A percentile compares a stretch with the other conserved stretches of the same genome.
phyloP scores from a whole-genome alignment of 2,329 filamentous ascomycete genomes.

The Cadophora sp. region DNA sequence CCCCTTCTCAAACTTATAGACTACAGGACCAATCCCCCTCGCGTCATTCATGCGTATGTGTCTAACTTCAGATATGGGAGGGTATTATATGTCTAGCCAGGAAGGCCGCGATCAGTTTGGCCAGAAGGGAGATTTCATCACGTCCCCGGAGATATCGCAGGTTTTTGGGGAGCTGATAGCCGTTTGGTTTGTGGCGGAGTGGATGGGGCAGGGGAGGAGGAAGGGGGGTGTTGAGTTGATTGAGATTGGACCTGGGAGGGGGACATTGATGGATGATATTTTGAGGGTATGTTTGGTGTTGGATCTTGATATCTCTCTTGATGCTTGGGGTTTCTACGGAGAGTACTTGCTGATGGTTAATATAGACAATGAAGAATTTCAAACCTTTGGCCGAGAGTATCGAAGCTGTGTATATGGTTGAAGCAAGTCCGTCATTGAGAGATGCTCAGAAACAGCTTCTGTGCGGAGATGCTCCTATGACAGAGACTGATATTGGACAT shows the following conservation, averaged over 20 bases:
- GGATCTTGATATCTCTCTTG: not conserved
- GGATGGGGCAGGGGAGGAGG: conserved; percentile 86
- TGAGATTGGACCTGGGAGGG: conserved; percentile 91
- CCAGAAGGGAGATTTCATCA: conserved; percentile 93
- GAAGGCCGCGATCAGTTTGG: conserved; percentile 86
- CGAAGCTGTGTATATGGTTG: conserved; percentile 90
- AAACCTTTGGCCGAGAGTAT: conserved; percentile 77
- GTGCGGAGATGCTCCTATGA: conserved; percentile 74
- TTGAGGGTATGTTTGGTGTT: conserved; percentile 68
- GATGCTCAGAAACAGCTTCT: conserved; percentile 81
- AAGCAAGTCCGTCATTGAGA: conserved; percentile 84
- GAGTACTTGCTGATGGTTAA: conserved; percentile 26
- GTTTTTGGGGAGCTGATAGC: conserved; percentile 94
- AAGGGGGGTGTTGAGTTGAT: conserved; percentile 82
- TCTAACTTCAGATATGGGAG: conserved; percentile 86
- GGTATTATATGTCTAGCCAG: conserved; percentile 86
- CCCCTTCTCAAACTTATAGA: conserved; percentile 52
- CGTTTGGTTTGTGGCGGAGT: conserved; percentile 95
- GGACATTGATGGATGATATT: conserved; percentile 97
- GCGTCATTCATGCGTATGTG: conserved; percentile 99
- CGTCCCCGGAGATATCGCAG: conserved; percentile 96
- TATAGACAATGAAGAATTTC: conserved; percentile 83
- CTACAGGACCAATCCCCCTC: conserved; percentile 89
- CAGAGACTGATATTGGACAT: conserved; percentile 75
- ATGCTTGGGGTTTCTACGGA: not conserved